Percentiles rank a stretch among this genome's conserved stretches.
Evolutionary conservation across 345 rosid species (phyloP).

Genomic region (Linum lewisii): DNA sequence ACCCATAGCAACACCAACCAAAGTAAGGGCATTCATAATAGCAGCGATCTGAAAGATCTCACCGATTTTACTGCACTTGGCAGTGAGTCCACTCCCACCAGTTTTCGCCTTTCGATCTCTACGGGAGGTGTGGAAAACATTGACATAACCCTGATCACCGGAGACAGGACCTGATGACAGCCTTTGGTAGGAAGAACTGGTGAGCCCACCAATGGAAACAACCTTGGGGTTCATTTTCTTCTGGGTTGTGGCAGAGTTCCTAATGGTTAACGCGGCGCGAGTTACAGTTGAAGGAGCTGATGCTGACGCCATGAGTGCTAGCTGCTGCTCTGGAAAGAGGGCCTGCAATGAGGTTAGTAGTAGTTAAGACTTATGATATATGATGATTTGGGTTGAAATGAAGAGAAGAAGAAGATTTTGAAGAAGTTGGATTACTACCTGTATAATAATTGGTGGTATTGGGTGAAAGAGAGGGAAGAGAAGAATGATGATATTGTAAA

Average conservation of each 20-base stretch:
- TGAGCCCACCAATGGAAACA: slow-evolving; percentile 28
- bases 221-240: slow-evolving; percentile 19
- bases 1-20: slow-evolving; percentile 58
- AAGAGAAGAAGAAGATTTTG: neutral
- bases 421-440: neutral
- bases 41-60: slow-evolving; percentile 58
- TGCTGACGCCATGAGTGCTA: neutral
- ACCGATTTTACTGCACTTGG: slow-evolving; percentile 29
- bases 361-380: neutral
- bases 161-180: slow-evolving; percentile 27
- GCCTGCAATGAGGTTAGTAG: neutral
- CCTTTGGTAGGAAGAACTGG: slow-evolving; percentile 26
- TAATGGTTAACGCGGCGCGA: neutral
- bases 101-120: slow-evolving; percentile 8
- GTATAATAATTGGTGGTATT: neutral
- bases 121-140: slow-evolving; percentile 25
- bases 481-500: neutral
- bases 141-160: slow-evolving; percentile 34
- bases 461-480: neutral
- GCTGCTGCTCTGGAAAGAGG: neutral
- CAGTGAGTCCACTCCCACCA: slow-evolving; percentile 32
- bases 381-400: no score
- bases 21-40: slow-evolving; percentile 43
- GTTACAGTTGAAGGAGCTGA: neutral
- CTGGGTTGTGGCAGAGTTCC: slow-evolving; percentile 13